Percentiles rank a stretch among this genome's conserved stretches.
Evolutionary conservation across 225 moss, liverwort and hornwort genomes (phyloP).

Genomic region (Antitrichia curtipendula): DNA sequence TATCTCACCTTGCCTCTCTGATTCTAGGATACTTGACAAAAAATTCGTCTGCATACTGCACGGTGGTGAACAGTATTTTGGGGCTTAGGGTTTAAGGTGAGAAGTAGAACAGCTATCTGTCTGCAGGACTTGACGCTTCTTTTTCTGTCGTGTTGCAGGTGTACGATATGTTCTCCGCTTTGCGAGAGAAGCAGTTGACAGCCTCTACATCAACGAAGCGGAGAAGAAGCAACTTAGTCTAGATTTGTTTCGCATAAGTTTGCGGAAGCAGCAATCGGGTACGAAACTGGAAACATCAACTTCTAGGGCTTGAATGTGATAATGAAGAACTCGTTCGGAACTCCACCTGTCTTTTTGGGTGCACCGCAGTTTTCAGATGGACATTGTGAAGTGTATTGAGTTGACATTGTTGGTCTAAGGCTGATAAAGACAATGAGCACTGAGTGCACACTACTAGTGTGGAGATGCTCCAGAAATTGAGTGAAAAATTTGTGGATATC

Average conservation of each 20-base stretch:
- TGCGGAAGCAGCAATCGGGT: neutral
- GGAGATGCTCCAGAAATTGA: no score
- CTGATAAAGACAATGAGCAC: no score
- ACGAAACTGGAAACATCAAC: neutral
- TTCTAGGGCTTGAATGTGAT: neutral
- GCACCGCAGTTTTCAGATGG: no score
- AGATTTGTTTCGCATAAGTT: neutral
- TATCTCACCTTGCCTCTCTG: neutral
- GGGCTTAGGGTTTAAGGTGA: neutral
- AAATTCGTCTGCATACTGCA: neutral
- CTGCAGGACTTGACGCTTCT: neutral
- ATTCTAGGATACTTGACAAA: neutral
- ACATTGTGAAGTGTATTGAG: no score
- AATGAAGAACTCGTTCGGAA: neutral
- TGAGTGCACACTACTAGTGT: no score
- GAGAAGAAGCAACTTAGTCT: neutral
- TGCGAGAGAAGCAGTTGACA: slow-evolving; percentile 13
- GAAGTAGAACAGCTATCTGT: neutral
- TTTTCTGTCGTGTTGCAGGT: slow-evolving; percentile 9
- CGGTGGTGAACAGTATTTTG: neutral
- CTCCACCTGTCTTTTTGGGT: neutral
- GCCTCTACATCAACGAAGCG: slow-evolving; percentile 3
- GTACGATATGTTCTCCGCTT: slow-evolving; percentile 26
- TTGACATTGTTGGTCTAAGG: no score
- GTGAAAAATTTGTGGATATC: no score